Evolutionary conservation across 2,329 filamentous ascomycete species (phyloP), one percentile per base, ranked within the genome.

Genomic region (Bipolaris victoriae): DNA sequence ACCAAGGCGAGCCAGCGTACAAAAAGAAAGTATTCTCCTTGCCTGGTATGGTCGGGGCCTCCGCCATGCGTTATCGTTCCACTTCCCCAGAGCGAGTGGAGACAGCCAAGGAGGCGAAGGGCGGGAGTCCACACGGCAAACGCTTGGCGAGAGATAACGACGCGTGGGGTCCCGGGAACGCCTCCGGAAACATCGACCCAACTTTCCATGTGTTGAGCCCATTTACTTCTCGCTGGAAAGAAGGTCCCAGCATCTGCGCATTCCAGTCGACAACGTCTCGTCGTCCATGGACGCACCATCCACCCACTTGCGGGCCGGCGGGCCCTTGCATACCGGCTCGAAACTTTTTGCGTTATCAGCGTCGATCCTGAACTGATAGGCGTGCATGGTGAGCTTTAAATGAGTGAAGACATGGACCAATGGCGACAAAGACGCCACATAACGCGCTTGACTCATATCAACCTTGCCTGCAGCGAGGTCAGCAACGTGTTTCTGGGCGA

Each of bases 391-490:
- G 5, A 76, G 65, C 50, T 62, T 70, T 24, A 77, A 55, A 52
- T 77, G 74, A 29, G 62, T 73, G 50, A 77, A 76, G 18, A 76
- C 63, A 58, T 77, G 74, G 15, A 70, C 64, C 40, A 75, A 60
- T 52, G 69, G 64, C 15, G 67, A 68, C 16, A 72, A 62, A 48
- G 66, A 65, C 15, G 53, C 49, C 3, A 69, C 58, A 57, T 64
- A 55, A 49, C 52, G 43, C 2, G 63, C 64, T 43, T 61, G 57
- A 40, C 46, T 63, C 58, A 64, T 54, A 40, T 67, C 64, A n/a
- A 44, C 9, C 7, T 53, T n/a, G 49, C 50, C 58, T 11, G 57
- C 46, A 15, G 53, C 50, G 18, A 74, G 61, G n/a, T 50, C 54
- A 11, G 62, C 62, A 39, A 69, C 45, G 55, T 67, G 67, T 35